phyloP scores from a whole-genome alignment of 202 grass and related monocot species.

The Carex sylvatica region DNA sequence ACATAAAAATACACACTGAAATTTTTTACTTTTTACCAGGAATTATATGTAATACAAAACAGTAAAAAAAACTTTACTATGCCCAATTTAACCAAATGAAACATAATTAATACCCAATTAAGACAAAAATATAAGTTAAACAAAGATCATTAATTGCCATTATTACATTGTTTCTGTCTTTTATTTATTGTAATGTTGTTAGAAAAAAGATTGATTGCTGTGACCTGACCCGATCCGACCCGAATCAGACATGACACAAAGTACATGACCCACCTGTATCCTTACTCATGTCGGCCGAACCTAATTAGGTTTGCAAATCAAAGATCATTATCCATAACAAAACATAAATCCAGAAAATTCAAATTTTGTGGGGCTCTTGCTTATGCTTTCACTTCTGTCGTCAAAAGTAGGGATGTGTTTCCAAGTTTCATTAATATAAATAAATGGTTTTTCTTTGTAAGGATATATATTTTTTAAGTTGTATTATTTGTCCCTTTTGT shows the following conservation, averaged over 20 bases:
- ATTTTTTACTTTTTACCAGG: not conserved
- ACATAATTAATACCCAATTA: not conserved
- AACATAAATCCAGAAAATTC: not conserved
- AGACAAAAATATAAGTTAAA: not conserved
- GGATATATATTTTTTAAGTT: no score
- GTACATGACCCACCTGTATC: constrained; percentile 17
- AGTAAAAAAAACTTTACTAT: not conserved
- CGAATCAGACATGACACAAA: constrained; percentile 4
- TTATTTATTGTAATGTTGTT: not conserved
- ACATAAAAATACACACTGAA: not conserved
- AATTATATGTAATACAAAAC: not conserved
- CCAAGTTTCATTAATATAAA: not conserved
- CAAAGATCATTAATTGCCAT: not conserved
- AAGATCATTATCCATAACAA: constrained; percentile 15
- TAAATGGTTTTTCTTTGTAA: not conserved
- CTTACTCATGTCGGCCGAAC: constrained; percentile 14
- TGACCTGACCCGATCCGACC: not conserved
- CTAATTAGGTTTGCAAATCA: constrained; percentile 1
- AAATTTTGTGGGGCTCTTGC: constrained; percentile 6
- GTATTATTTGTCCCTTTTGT: not conserved
- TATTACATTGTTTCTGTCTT: not conserved
- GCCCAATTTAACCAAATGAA: not conserved
- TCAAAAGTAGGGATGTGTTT: constrained; percentile 5
- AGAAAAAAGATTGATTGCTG: not conserved
- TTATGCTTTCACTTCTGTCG: not conserved